phyloP scores from a whole-genome alignment of 805 yeast genomes.

The Nakazawaea laoshanensis region DNA sequence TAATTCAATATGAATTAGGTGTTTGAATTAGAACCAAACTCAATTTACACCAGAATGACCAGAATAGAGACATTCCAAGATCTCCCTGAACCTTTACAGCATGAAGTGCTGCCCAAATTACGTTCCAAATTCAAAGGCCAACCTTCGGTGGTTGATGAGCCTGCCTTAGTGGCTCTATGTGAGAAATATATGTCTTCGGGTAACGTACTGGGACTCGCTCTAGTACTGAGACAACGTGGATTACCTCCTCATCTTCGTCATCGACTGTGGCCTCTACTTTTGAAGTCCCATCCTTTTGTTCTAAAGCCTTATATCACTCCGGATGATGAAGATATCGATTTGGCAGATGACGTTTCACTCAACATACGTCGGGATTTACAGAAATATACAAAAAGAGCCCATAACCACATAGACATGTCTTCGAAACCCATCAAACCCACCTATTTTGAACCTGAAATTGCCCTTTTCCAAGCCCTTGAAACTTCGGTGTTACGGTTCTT shows the following conservation, averaged over 20 bases:
- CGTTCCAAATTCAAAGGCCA: conserved; percentile 26
- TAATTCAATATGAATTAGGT: no score
- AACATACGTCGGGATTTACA: conserved; percentile 48
- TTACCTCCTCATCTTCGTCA: conserved; percentile 76
- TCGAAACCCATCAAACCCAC: conserved; percentile 23
- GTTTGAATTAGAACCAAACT: no score
- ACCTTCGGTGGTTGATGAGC: conserved; percentile 35
- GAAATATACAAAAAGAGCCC: conserved; percentile 47
- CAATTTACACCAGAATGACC: no score
- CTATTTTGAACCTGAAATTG: conserved; percentile 41
- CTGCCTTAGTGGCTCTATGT: conserved; percentile 46
- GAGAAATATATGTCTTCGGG: conserved; percentile 44
- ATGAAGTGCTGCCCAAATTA: no score
- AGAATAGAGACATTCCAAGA: no score
- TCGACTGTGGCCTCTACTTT: conserved; percentile 75
- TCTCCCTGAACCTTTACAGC: no score
- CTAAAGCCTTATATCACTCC: conserved; percentile 64
- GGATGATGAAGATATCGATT: conserved; percentile 31
- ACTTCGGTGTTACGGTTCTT: conserved; percentile 56
- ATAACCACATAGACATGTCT: conserved; percentile 19
- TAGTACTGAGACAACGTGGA: conserved; percentile 75
- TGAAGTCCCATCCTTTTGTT: conserved; percentile 82
- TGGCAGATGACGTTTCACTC: conserved; percentile 16
- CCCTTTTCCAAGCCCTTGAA: conserved; percentile 49
- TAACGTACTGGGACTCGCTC: conserved; percentile 70